Evolutionary conservation across 1,139 yeast species (phyloP), one percentile per base, ranked within the genome.

Genomic region (Scheffersomyces cryptocercus): DNA sequence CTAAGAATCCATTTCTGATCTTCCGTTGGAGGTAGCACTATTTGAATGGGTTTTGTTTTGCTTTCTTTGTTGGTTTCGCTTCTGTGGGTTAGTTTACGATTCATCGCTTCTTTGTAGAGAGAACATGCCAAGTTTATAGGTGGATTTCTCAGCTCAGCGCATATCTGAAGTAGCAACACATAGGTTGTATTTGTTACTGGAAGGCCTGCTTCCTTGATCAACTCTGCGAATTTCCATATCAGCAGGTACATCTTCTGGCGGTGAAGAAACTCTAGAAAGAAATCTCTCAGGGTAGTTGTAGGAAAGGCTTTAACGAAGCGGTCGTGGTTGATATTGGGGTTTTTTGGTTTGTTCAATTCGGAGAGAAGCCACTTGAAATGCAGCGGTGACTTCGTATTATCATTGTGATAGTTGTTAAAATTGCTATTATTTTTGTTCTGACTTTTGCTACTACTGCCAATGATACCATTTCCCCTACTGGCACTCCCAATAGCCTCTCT

Each of bases 61-160:
- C 26, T 20, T 20, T 8, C 26, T 6, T 20, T 20, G 26, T 6
- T 14, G 11, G 35, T 7, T 7, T 14, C 40, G 39, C 4, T 40
- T 43, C 39, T 48, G 47, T 20, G 26, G 1, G 26, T 6, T 20
- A 10, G 41, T 48, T n/a, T 49, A 49, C 37, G 44, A 31, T 45
- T 50, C 44, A 55, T 43, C 5, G 54, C 57, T 36, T 53, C 54
- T 24, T 41, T 40, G 38, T 42, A 56, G 7, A 50, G 42, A 3
- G 44, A 28, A 3, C 49, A 35, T 3, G 59, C 58, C 13, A 31
- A 31, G 12, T 31, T 6, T 20, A 20, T 20, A 6, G 26, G 26
- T 20, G 26, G 26, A 6, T 6, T 20, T 20, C 26, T 20, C 8
- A 20, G 8, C 26, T 31, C 9, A n/a, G 44, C 34, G 5, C 42